These are phyloP conservation scores for Fomitiporia mediterranea DNA, from an alignment of 1,284 basidiomycete genomes.

Conservation along the genomic window DNA sequence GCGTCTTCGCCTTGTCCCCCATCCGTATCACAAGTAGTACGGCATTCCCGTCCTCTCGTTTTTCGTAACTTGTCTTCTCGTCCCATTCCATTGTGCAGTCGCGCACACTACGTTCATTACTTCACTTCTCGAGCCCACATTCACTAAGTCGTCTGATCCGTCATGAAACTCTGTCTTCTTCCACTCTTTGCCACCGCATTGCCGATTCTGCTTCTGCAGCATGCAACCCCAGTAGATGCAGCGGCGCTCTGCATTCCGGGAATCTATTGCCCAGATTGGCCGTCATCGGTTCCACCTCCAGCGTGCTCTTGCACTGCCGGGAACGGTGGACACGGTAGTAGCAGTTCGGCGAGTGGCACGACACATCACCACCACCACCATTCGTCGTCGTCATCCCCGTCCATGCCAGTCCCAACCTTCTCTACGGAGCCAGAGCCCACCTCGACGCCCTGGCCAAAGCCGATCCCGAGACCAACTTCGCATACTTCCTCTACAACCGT, in stretches of 20 bases:
- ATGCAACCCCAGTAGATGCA: constrained; percentile 2
- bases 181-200: constrained; percentile 7
- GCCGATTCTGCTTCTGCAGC: neutral
- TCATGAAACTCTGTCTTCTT: constrained; percentile 11
- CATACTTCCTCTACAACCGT: neutral
- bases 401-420: neutral
- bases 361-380: neutral
- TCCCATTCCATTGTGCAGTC: neutral
- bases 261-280: neutral
- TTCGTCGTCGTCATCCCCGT: neutral
- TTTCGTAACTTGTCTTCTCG: neutral
- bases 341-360: neutral
- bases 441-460: neutral
- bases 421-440: neutral
- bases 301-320: neutral
- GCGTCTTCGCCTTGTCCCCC: neutral
- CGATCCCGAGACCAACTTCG: too few species aligned
- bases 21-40: neutral
- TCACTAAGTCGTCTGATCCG: neutral
- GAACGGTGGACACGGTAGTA: neutral
- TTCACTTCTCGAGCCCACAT: neutral
- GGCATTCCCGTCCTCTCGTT: neutral
- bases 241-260: constrained; percentile 2
- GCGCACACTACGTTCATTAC: neutral
- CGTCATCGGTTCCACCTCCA: neutral